Evolutionary conservation across 306 rosid genomes (phyloP).

Genomic region (Vigna unguiculata): DNA sequence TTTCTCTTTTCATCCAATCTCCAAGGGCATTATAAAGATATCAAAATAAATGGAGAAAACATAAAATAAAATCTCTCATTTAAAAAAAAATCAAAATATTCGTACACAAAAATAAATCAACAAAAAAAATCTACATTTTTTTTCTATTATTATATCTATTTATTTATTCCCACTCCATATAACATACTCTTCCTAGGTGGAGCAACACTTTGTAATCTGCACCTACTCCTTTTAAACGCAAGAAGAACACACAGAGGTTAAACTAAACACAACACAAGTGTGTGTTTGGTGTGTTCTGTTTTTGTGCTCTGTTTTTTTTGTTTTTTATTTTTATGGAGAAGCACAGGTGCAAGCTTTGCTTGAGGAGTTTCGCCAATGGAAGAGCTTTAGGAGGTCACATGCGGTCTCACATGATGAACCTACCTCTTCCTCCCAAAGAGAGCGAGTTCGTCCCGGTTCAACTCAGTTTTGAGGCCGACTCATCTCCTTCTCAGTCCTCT

Average conservation of each 20-base stretch:
- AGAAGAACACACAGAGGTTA: slow-evolving; percentile 36
- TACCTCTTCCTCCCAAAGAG: slow-evolving; percentile 59
- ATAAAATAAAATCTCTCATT: slow-evolving; percentile 42
- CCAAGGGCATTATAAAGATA: slow-evolving; percentile 45
- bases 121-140: too few relatives aligned
- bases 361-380: slow-evolving; percentile 80
- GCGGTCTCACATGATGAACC: slow-evolving; percentile 97
- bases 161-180: not conserved
- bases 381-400: slow-evolving; percentile 97
- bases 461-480: slow-evolving; percentile 63
- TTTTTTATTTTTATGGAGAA: slow-evolving; percentile 59
- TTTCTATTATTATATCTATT: not conserved
- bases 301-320: slow-evolving; percentile 36
- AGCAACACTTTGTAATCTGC: not conserved
- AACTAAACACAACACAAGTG: slow-evolving; percentile 19
- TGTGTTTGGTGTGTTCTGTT: not conserved
- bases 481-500: slow-evolving; percentile 55
- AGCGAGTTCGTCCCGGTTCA: slow-evolving; percentile 25
- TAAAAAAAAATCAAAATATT: too few relatives aligned
- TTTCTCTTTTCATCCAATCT: not conserved
- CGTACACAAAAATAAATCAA: too few relatives aligned
- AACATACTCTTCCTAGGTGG: not conserved
- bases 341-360: slow-evolving; percentile 84
- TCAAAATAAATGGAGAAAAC: slow-evolving; percentile 46
- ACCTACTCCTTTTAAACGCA: slow-evolving; percentile 38